These are phyloP conservation scores for Scytalidium sp. DNA, from an alignment of 2,329 filamentous ascomycete species.

Conservation along the genomic window DNA sequence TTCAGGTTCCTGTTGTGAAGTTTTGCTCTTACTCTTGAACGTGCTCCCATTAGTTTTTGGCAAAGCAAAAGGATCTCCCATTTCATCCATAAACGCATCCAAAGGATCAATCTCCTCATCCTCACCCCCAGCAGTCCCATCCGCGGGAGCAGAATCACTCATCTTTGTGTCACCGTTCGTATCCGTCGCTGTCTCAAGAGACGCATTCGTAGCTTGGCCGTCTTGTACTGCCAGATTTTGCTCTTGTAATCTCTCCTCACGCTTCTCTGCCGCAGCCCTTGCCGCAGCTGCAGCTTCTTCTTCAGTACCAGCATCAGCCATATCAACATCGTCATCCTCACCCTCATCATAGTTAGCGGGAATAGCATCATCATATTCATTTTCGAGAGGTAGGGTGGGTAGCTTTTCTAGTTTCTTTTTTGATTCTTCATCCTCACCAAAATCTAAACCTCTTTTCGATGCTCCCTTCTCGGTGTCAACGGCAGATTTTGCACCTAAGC, in stretches of 20 bases:
- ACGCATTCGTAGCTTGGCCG: slow-evolving; percentile 37
- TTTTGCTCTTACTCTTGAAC: slow-evolving; percentile 32
- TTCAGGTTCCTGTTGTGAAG: slow-evolving; percentile 67
- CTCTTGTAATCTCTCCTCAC: slow-evolving; percentile 62
- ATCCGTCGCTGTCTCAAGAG: slow-evolving; percentile 40
- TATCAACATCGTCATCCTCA: slow-evolving; percentile 64
- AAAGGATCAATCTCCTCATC: slow-evolving; percentile 83
- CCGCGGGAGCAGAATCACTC: slow-evolving; percentile 26
- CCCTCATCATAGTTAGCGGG: slow-evolving; percentile 58
- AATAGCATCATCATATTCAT: slow-evolving; percentile 51
- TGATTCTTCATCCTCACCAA: slow-evolving; percentile 84
- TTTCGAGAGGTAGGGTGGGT: slow-evolving; percentile 69
- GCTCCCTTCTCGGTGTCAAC: slow-evolving; percentile 63
- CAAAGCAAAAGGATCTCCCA: slow-evolving; percentile 47
- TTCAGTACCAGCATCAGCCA: slow-evolving; percentile 75
- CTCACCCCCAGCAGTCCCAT: slow-evolving; percentile 39
- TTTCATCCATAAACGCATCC: slow-evolving; percentile 87
- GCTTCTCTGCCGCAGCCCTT: slow-evolving; percentile 79
- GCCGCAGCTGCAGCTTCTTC: slow-evolving; percentile 86
- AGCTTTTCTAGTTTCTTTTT: slow-evolving; percentile 90
- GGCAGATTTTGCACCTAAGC: slow-evolving; percentile 66
- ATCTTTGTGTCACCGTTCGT: slow-evolving; percentile 30
- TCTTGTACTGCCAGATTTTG: slow-evolving; percentile 32
- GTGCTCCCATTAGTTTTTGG: slow-evolving; percentile 30
- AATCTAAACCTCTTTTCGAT: slow-evolving; percentile 72